A percentile compares a stretch with the other conserved stretches of the same genome.
phyloP scores from a whole-genome alignment of 371 early-diverging fungal species.

The Mortierella sp. region DNA sequence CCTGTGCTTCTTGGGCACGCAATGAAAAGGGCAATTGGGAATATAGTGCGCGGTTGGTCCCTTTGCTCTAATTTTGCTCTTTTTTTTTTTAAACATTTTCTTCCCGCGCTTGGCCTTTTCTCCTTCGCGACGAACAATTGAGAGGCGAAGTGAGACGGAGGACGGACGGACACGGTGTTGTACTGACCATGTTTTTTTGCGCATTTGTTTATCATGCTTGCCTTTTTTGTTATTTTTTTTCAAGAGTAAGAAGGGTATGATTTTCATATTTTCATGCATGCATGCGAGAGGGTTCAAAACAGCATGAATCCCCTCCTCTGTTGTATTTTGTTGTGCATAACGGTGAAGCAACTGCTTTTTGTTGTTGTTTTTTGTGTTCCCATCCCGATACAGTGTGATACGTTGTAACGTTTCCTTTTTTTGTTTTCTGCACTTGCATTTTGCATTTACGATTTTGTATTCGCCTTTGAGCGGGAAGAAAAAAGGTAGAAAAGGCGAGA shows the following conservation, averaged over 20 bases:
- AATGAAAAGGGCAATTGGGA: not conserved
- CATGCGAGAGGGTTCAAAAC: not conserved
- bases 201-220: not conserved
- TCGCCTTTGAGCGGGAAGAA: not conserved
- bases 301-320: too few species aligned
- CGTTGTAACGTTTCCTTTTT: slow-evolving; percentile 4
- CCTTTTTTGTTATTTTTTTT: too few species aligned
- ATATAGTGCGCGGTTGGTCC: not conserved
- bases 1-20: not conserved
- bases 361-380: not conserved
- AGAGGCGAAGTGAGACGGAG: too few species aligned
- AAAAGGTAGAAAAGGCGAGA: not conserved
- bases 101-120: slow-evolving; percentile 6
- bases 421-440: not conserved
- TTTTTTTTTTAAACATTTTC: not conserved
- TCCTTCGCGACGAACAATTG: not conserved
- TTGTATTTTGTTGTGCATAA: not conserved
- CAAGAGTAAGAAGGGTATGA: not conserved
- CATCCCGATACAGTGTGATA: not conserved
- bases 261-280: slow-evolving; percentile 1
- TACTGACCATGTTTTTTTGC: not conserved
- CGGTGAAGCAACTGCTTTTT: not conserved
- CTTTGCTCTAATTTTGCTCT: not conserved
- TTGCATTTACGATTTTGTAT: not conserved
- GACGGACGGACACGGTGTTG: not conserved